Percentiles rank a stretch among this genome's conserved stretches.
These are phyloP conservation scores for Sindora glabra DNA, from an alignment of 306 rosid species.

Conservation along the genomic window DNA sequence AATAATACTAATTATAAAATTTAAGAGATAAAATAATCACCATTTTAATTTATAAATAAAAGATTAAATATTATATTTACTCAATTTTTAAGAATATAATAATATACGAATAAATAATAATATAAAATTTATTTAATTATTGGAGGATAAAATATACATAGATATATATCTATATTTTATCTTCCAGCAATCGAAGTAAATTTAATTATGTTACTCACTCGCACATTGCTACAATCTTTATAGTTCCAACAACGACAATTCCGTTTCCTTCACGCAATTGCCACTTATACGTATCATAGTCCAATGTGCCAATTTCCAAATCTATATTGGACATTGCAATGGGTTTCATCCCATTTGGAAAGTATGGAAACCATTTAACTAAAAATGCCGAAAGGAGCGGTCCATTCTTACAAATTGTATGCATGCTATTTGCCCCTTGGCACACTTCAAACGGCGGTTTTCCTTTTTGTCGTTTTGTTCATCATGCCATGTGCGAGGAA, in stretches of 20 bases:
- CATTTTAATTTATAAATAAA: too few species aligned
- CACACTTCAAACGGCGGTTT: background rate
- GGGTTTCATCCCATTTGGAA: background rate
- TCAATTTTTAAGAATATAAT: too few species aligned
- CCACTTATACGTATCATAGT: conserved; percentile 10
- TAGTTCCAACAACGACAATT: conserved; percentile 18
- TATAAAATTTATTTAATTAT: too few species aligned
- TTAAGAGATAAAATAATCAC: too few species aligned
- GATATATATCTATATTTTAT: too few species aligned
- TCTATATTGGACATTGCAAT: conserved; percentile 18
- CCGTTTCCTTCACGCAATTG: conserved; percentile 40
- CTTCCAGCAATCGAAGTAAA: too few species aligned
- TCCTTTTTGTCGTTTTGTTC: background rate
- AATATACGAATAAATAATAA: too few species aligned
- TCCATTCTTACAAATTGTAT: background rate
- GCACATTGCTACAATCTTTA: too few species aligned
- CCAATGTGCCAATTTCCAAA: conserved; percentile 19
- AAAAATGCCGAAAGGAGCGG: background rate
- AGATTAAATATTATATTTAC: too few species aligned
- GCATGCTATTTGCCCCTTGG: background rate
- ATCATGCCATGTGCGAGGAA: background rate
- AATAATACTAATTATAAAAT: too few species aligned
- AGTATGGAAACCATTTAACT: background rate
- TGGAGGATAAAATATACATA: too few species aligned
- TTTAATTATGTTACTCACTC: conserved; percentile 7